Conservation (phyloP, 139 green algal species). For the Haematococcus sp. region DNA sequence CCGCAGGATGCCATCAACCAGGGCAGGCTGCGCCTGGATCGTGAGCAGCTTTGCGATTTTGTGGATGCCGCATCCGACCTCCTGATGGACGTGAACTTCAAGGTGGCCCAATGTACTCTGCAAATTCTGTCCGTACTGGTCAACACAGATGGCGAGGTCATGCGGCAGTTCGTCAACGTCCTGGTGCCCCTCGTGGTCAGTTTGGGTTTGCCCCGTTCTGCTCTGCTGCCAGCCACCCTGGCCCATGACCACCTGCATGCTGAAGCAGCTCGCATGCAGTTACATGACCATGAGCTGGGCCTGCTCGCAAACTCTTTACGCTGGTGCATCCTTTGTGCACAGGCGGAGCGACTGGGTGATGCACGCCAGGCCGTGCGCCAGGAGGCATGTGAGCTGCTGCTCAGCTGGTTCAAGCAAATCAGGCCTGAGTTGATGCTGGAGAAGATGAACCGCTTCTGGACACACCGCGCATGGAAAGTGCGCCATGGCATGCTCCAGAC, state of each 20-base stretch:
- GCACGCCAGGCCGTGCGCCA: slow-evolving; percentile 43
- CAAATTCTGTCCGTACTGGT: slow-evolving; percentile 25
- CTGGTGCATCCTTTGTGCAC: no score
- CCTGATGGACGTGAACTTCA: slow-evolving; percentile 43
- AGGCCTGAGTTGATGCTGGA: slow-evolving; percentile 31
- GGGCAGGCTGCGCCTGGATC: not conserved
- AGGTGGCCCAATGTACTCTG: slow-evolving; percentile 39
- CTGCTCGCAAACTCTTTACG: no score
- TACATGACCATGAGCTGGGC: no score
- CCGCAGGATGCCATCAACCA: not conserved
- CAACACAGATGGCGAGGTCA: not conserved
- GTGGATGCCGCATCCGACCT: slow-evolving; percentile 31
- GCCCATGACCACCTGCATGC: not conserved
- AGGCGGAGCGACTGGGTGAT: slow-evolving; percentile 51
- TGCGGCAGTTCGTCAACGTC: slow-evolving; percentile 18
- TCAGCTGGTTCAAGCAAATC: slow-evolving; percentile 23
- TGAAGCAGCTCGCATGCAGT: not conserved
- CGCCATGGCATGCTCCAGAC: slow-evolving; percentile 54
- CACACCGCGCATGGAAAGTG: slow-evolving; percentile 47
- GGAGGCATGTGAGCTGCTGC: slow-evolving; percentile 44
- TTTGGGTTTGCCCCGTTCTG: not conserved
- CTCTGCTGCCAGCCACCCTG: not conserved
- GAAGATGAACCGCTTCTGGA: slow-evolving; percentile 40
- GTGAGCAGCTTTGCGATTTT: slow-evolving; percentile 32
- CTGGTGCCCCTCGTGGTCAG: slow-evolving; percentile 40